Percentiles rank a stretch among this genome's conserved stretches.
Conservation (phyloP, 2,329 filamentous ascomycete species). For the Hymenoscyphus occultus region DNA sequence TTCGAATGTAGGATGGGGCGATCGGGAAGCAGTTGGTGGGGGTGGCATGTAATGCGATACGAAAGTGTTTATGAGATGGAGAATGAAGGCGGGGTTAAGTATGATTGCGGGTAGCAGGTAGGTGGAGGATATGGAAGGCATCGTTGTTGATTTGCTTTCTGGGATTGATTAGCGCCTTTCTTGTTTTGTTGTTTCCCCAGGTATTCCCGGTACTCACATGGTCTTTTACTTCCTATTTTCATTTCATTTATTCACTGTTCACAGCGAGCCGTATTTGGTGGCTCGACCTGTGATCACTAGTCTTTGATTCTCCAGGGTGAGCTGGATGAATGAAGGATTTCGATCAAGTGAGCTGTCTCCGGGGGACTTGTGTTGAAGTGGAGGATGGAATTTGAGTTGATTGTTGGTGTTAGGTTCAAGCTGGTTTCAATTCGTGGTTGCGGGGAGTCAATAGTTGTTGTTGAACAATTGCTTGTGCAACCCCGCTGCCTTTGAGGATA, state of each 20-base stretch:
- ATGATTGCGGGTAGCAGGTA: slow-evolving; percentile 39
- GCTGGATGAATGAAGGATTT: background rate
- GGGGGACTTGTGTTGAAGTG: background rate
- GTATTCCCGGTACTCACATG: background rate
- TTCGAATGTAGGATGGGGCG: slow-evolving; percentile 33
- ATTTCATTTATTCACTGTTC: background rate
- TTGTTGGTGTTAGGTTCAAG: background rate
- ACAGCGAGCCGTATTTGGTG: background rate
- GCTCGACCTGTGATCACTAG: background rate
- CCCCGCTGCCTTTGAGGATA: slow-evolving; percentile 14
- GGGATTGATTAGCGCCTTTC: background rate
- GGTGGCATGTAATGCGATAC: slow-evolving; percentile 37
- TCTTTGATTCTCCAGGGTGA: background rate
- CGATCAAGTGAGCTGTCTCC: background rate
- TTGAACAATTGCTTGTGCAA: slow-evolving; percentile 6
- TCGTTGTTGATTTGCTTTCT: slow-evolving; percentile 19
- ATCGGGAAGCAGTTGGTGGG: slow-evolving; percentile 29
- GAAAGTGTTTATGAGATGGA: slow-evolving; percentile 41
- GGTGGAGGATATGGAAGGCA: slow-evolving; percentile 29
- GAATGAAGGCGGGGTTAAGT: slow-evolving; percentile 40
- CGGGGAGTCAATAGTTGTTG: background rate
- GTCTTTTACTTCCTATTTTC: background rate
- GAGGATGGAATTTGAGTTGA: background rate
- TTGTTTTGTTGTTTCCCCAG: background rate
- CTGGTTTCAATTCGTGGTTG: background rate